Evolutionary conservation across 805 yeast genomes (phyloP), one percentile per base, ranked within the genome.

Genomic region (Groenewaldozyma salmanticensis): DNA sequence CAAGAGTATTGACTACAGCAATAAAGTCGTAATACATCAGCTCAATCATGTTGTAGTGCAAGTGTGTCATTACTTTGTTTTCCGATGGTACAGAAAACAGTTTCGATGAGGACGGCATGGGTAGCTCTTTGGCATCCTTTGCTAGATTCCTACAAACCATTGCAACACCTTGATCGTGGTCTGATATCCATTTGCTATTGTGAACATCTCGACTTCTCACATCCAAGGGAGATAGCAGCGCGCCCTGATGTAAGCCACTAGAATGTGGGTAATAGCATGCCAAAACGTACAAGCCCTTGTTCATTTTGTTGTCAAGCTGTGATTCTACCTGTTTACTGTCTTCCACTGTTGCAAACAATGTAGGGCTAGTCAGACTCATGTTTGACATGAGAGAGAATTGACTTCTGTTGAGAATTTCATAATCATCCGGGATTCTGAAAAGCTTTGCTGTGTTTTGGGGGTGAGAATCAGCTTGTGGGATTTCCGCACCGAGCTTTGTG

Each of bases 11-110:
- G 5, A 70, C 70, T 31, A 79, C 58, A 0, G 79, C 63, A 16
- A 81, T 60, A 31, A 68, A 64, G 39, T 75, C 79, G 50, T 65
- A 79, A 6, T 60, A 53, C 0, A 62, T 33, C 5, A 79, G 47
- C 2, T 65, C 57, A 0, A 63, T 51, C 0, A 68, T 49, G 9
- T 66, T 61, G 5, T 72, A 57, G 39, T 68, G 67, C 2, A 78
- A 33, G 5, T 75, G 68, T 44, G 71, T 58, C 50, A 73, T 76
- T 3, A 84, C 79, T 2, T 48, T 27, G 2, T 54, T 42, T 0
- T 62, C 63, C 0, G 86, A 79, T 24, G 77, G 77, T 3, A 66
- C 60, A 1, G 74, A 52, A 11, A 62, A 59, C 1, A 46, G 44
- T 0, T 66, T 57, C 15, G 54, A 53, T 1, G 48, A 42, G 2